phyloP scores from a whole-genome alignment of 2,329 filamentous ascomycete genomes.

The Penicillium sclerotiorum region DNA sequence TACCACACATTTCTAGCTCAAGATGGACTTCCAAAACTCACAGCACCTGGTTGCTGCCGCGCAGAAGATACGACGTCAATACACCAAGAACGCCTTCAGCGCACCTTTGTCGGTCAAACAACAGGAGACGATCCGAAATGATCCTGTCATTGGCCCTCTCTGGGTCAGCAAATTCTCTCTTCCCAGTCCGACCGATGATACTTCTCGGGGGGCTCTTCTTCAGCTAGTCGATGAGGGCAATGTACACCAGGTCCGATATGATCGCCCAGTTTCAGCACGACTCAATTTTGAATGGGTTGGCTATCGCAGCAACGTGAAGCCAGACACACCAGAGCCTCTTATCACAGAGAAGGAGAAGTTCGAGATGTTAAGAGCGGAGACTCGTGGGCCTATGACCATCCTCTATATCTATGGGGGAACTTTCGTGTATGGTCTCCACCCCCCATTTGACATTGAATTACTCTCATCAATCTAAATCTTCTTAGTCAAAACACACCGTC shows the following conservation, averaged over 20 bases:
- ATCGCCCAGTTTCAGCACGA: not conserved
- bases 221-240: not conserved
- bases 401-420: not conserved
- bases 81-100: not conserved
- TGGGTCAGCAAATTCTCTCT: conserved; percentile 1
- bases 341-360: not conserved
- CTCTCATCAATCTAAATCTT: too few species aligned
- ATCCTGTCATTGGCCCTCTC: not conserved
- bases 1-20: too few species aligned
- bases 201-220: not conserved
- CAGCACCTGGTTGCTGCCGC: not conserved
- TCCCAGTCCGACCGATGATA: not conserved
- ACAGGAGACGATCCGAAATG: not conserved
- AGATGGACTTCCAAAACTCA: not conserved
- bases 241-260: not conserved
- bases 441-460: not conserved
- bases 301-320: not conserved
- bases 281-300: conserved; percentile 1
- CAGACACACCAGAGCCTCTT: not conserved
- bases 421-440: not conserved
- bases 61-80: not conserved
- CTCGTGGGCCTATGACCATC: not conserved
- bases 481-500: not conserved
- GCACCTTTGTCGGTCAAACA: not conserved
- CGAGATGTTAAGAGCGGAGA: not conserved